Conservation (phyloP, 768 basidiomycete genomes). For the Tulasnella calospora region DNA sequence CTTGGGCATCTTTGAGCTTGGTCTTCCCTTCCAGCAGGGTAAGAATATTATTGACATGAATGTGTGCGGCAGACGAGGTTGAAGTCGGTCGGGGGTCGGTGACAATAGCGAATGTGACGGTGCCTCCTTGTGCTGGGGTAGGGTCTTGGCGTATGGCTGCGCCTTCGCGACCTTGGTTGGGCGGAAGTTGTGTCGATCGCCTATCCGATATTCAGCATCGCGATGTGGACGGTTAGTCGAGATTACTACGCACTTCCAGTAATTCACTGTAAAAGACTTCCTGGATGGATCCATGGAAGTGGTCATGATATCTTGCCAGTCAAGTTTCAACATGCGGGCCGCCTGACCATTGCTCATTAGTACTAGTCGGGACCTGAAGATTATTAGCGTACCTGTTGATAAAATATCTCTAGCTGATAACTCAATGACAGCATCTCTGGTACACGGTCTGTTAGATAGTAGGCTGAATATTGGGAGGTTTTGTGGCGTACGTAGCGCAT, state of each 20-base stretch:
- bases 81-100: background rate
- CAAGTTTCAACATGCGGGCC: conserved; percentile 69
- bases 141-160: conserved; percentile 30
- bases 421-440: conserved; percentile 86
- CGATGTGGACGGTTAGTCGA: background rate
- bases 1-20: conserved; percentile 11
- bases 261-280: conserved; percentile 65
- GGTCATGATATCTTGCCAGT: conserved; percentile 75
- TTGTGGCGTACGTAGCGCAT: conserved; percentile 73
- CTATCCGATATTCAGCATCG: conserved; percentile 29
- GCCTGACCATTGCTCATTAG: conserved; percentile 42
- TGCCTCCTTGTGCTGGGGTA: conserved; percentile 53
- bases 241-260: conserved; percentile 68
- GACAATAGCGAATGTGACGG: conserved; percentile 65
- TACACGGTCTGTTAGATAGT: conserved; percentile 15
- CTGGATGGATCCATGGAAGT: conserved; percentile 66
- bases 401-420: conserved; percentile 86
- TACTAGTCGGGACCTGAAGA: background rate
- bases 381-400: conserved; percentile 54
- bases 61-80: conserved; percentile 9
- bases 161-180: conserved; percentile 9
- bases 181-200: conserved; percentile 40
- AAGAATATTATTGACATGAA: conserved; percentile 30
- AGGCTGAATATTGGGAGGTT: background rate
- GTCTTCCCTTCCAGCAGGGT: conserved; percentile 29